Percentiles rank a stretch among this genome's conserved stretches.
Evolutionary conservation across 257 asterid species (phyloP).

Genomic region (Ajuga chamaepitys): DNA sequence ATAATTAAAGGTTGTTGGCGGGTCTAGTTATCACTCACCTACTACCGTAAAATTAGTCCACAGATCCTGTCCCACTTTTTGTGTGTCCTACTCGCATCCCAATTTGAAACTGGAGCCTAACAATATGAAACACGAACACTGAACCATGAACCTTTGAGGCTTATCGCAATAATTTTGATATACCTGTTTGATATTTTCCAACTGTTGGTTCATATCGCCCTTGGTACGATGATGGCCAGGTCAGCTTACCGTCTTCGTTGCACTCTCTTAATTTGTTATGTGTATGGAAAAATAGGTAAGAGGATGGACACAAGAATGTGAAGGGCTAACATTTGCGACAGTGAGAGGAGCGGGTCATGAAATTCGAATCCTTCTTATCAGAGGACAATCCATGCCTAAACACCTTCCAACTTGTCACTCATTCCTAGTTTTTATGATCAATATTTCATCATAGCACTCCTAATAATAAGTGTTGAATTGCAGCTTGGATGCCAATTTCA

Average conservation of each 20-base stretch:
- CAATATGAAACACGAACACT: too few species aligned
- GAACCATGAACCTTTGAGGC: too few species aligned
- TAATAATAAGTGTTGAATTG: not conserved
- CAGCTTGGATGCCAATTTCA: not conserved
- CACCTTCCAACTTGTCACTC: constrained; percentile 30
- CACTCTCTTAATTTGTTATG: not conserved
- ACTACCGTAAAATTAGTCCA: too few species aligned
- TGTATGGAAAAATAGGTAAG: constrained; percentile 47
- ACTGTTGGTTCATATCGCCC: constrained; percentile 66
- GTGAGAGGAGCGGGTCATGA: constrained; percentile 97
- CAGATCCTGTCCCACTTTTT: too few species aligned
- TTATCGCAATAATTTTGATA: too few species aligned
- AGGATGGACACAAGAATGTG: constrained; percentile 87
- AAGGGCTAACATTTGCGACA: constrained; percentile 67
- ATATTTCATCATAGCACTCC: not conserved
- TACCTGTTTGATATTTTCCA: constrained; percentile 61
- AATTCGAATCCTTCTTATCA: constrained; percentile 55
- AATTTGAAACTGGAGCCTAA: too few species aligned
- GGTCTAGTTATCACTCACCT: too few species aligned
- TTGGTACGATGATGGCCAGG: constrained; percentile 95
- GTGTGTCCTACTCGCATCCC: too few species aligned
- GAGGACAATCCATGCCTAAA: constrained; percentile 62
- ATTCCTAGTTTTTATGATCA: constrained; percentile 14
- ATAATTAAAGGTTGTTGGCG: too few species aligned
- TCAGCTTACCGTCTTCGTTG: constrained; percentile 19